phyloP scores from a whole-genome alignment of 2,329 filamentous ascomycete genomes.

The Cordyceps cicadae region DNA sequence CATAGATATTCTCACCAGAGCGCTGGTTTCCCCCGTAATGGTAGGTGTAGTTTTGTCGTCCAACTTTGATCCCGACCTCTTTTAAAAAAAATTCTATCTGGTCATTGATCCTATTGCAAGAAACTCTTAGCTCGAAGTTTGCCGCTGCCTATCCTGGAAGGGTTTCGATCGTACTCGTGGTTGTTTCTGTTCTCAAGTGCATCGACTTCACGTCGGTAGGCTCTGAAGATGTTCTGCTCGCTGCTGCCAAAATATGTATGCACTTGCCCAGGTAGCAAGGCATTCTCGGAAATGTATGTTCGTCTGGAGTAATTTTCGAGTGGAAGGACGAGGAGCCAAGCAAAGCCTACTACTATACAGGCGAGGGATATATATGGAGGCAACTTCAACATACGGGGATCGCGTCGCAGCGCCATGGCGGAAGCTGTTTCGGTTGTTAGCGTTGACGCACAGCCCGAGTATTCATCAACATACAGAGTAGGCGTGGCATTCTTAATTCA shows the following conservation, averaged over 20 bases:
- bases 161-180: constrained; percentile 35
- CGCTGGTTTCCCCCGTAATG: constrained; percentile 65
- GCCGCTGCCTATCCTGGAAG: background rate
- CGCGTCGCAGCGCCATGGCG: constrained; percentile 63
- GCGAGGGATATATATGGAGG: constrained; percentile 82
- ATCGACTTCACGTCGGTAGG: constrained; percentile 78
- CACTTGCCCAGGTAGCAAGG: constrained; percentile 87
- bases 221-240: constrained; percentile 89
- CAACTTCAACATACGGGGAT: constrained; percentile 72
- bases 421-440: constrained; percentile 34
- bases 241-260: constrained; percentile 97
- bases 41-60: constrained; percentile 82
- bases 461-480: constrained; percentile 37
- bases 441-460: background rate
- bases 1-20: constrained; percentile 84
- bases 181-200: constrained; percentile 47
- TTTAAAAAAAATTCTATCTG: constrained; percentile 68
- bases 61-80: constrained; percentile 76
- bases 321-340: constrained; percentile 84
- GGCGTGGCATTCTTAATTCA: constrained; percentile 38
- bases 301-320: constrained; percentile 82
- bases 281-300: constrained; percentile 97
- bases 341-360: constrained; percentile 75
- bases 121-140: background rate
- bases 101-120: constrained; percentile 48